These are phyloP conservation scores for Papilionanthe hybrid DNA, from an alignment of 116 monocot species.

Conservation along the genomic window DNA sequence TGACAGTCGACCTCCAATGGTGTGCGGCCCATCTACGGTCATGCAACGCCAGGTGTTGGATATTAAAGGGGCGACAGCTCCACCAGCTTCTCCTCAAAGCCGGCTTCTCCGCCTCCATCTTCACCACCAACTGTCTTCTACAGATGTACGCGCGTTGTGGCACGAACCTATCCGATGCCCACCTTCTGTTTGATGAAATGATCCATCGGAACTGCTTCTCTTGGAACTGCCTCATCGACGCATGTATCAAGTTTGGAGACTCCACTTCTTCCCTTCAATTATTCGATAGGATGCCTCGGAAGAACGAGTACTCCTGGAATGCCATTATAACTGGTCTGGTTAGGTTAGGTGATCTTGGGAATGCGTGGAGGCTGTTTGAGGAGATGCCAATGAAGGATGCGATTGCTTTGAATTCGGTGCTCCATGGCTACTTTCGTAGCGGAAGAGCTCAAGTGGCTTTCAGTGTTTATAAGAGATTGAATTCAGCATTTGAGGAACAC, in stretches of 20 bases:
- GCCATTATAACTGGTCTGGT: slow-evolving; percentile 33
- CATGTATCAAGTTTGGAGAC: slow-evolving; percentile 25
- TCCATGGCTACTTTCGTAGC: slow-evolving; percentile 41
- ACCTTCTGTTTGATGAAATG: slow-evolving; percentile 59
- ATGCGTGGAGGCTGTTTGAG: slow-evolving; percentile 42
- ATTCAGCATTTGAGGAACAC: neutral
- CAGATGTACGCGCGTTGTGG: slow-evolving; percentile 48
- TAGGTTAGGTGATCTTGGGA: slow-evolving; percentile 27
- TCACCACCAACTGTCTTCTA: slow-evolving; percentile 51
- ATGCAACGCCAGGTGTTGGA: slow-evolving; percentile 21
- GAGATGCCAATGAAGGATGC: slow-evolving; percentile 52
- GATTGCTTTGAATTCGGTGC: slow-evolving; percentile 40
- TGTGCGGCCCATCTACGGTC: slow-evolving; percentile 33
- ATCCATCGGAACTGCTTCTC: slow-evolving; percentile 53
- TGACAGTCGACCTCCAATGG: slow-evolving; percentile 16
- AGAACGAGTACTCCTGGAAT: slow-evolving; percentile 58
- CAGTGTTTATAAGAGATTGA: slow-evolving; percentile 24
- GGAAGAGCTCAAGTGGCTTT: slow-evolving; percentile 39
- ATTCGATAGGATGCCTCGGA: slow-evolving; percentile 36
- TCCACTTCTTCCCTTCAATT: slow-evolving; percentile 12
- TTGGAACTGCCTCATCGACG: slow-evolving; percentile 54
- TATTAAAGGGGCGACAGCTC: slow-evolving; percentile 35
- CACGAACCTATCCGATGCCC: slow-evolving; percentile 19
- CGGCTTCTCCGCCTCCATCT: slow-evolving; percentile 41
- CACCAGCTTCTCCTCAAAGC: slow-evolving; percentile 63